phyloP scores from a whole-genome alignment of 2,329 filamentous ascomycete species.

The Phaeosphaeria sp. region DNA sequence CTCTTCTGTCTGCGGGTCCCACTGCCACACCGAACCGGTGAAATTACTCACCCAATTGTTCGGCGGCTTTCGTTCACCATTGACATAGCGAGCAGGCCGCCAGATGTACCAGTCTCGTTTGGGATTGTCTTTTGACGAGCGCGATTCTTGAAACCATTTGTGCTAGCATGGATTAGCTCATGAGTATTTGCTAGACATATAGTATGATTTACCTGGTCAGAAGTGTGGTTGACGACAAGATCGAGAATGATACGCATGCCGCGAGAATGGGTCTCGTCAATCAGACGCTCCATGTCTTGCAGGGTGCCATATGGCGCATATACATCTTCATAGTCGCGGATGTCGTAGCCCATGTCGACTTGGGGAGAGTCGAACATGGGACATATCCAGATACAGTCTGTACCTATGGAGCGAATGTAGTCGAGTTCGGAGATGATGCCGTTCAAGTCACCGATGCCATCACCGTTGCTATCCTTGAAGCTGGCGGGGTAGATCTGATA shows the following conservation, averaged over 20 bases:
- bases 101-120: conserved; percentile 66
- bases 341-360: conserved; percentile 52
- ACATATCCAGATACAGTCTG: conserved; percentile 46
- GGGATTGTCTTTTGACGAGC: conserved; percentile 55
- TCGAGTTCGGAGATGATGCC: conserved; percentile 65
- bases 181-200: not conserved
- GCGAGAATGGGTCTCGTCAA: conserved; percentile 42
- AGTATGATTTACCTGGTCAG: conserved; percentile 32
- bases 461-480: conserved; percentile 65
- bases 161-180: conserved; percentile 43
- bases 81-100: conserved; percentile 52
- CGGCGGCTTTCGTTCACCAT: conserved; percentile 70
- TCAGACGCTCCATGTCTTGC: conserved; percentile 48
- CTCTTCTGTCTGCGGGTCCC: conserved; percentile 72
- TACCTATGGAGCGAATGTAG: conserved; percentile 59
- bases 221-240: conserved; percentile 51
- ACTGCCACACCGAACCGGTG: conserved; percentile 70
- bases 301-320: conserved; percentile 50
- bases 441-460: conserved; percentile 63
- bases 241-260: conserved; percentile 50
- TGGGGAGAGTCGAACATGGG: conserved; percentile 56
- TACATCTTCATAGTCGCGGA: conserved; percentile 49
- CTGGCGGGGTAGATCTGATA: conserved; percentile 70
- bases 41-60: conserved; percentile 77
- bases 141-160: conserved; percentile 64